These are phyloP conservation scores for Globisporangium camurandrum DNA, from an alignment of 352 stramenopile species.

Conservation along the genomic window DNA sequence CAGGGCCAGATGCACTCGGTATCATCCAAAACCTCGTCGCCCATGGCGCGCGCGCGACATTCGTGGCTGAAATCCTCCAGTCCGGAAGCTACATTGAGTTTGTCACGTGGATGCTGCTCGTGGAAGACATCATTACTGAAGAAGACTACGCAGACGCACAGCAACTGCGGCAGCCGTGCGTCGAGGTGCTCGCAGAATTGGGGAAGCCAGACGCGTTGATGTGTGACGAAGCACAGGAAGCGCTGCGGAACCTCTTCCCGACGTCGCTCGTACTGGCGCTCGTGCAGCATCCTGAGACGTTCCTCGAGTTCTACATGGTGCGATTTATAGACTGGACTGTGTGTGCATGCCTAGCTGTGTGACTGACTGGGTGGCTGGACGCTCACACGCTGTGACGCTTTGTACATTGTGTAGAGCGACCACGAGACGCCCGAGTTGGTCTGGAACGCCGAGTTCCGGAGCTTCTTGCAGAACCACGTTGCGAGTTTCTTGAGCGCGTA, in stretches of 20 bases:
- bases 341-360: not conserved
- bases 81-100: slow-evolving; percentile 73
- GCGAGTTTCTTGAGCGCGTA: slow-evolving; percentile 72
- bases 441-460: slow-evolving; percentile 87
- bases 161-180: slow-evolving; percentile 43
- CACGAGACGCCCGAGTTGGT: slow-evolving; percentile 92
- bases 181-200: slow-evolving; percentile 61
- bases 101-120: slow-evolving; percentile 61
- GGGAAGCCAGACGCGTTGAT: slow-evolving; percentile 30
- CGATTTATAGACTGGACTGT: not conserved
- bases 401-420: slow-evolving; percentile 56
- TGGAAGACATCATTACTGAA: slow-evolving; percentile 56
- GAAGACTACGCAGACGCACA: slow-evolving; percentile 52
- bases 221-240: slow-evolving; percentile 39
- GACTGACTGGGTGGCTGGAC: too few relatives aligned
- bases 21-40: slow-evolving; percentile 67
- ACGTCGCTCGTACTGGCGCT: slow-evolving; percentile 51
- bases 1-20: slow-evolving; percentile 39
- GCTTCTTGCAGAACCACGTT: slow-evolving; percentile 70
- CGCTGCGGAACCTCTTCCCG: slow-evolving; percentile 67
- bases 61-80: slow-evolving; percentile 56
- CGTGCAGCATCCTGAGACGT: slow-evolving; percentile 35
- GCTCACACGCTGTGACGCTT: too few relatives aligned
- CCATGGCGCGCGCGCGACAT: slow-evolving; percentile 34
- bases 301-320: slow-evolving; percentile 58